These are phyloP conservation scores for Penicillium alfredii DNA, from an alignment of 495 filamentous ascomycete species.

Conservation along the genomic window DNA sequence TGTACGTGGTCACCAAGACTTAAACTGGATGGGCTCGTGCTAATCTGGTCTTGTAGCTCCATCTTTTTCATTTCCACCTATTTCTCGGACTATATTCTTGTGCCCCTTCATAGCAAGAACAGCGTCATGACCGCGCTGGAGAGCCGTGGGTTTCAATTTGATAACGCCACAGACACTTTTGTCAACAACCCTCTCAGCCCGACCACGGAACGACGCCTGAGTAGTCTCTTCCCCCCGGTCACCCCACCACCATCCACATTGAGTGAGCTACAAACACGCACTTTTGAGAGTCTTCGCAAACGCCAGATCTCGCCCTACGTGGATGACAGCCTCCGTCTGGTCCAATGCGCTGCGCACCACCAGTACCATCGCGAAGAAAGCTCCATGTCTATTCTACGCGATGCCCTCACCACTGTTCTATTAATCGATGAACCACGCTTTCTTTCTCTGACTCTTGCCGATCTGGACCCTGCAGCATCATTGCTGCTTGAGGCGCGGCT, in stretches of 20 bases:
- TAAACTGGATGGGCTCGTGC: no score
- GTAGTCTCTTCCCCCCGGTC: conserved; percentile 44
- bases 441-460: conserved; percentile 77
- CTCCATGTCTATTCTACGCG: conserved; percentile 41
- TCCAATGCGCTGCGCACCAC: conserved; percentile 75
- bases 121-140: conserved; percentile 73
- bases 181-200: conserved; percentile 45
- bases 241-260: conserved; percentile 74
- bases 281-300: conserved; percentile 69
- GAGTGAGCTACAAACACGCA: conserved; percentile 72
- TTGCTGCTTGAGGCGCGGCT: conserved; percentile 74
- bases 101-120: conserved; percentile 65
- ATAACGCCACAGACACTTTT: conserved; percentile 63
- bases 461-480: conserved; percentile 71
- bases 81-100: conserved; percentile 93
- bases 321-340: conserved; percentile 59
- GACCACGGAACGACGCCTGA: conserved; percentile 24
- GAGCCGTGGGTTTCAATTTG: conserved; percentile 76
- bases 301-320: conserved; percentile 69
- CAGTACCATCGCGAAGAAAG: conserved; percentile 40
- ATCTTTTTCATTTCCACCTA: conserved; percentile 99
- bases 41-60: conserved; percentile 46
- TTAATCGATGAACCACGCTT: conserved; percentile 72
- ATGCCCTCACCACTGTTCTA: conserved; percentile 37
- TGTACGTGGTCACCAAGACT: conserved; percentile 55